Evolutionary conservation across 208 protist species (phyloP), one percentile per base, ranked within the genome.

Genomic region (Crithidia sp.): DNA sequence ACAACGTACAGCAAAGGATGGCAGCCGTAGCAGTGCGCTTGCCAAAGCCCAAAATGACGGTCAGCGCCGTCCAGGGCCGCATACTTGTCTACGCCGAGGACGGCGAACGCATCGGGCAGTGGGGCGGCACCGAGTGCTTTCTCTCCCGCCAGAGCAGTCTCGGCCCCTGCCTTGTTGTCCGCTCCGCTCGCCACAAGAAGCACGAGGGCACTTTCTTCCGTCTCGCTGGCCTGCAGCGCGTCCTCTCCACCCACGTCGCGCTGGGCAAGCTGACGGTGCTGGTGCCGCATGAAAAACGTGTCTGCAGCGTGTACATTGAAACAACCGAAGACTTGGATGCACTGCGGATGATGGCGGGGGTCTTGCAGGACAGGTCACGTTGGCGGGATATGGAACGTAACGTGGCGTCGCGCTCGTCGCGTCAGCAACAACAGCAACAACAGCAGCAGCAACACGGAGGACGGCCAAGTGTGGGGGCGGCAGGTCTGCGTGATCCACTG

Each of bases 81-180:
- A 89, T 96, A 45, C 53, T 82, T 16, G 87, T 93, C 17, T 75
- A 70, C 50, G 69, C 75, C 9, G 86, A 87, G 17, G 81, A 90
- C 17, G 91, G 89, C 19, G 88, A 85, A 75, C 82, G 87, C 9
- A 81, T 96, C 44, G 88, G 88, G 5, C 83, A 86, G 67, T 96
- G 89, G 87, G 91, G 91, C 41, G 91, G 91, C 39, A 94, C 91
- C 2, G 88, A 94, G 65, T 96, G 91, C 78, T 96, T 92, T 74
- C 88, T 96, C 58, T 93, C 87, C 3, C 65, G 78, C 8, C 85
- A 96, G 74, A 71, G 61, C 10, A 82, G 81, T 4, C 55, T 92
- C 16, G 91, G 91, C 13, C 91, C 91, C 7, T 96, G 91, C 61
- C 77, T 96, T 28, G 87, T 96, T 45, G 91, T 96, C 13, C 87